A percentile compares a stretch with the other conserved stretches of the same genome.
These are phyloP conservation scores for Arachnomyces sp. DNA, from an alignment of 2,329 filamentous ascomycete species.

Conservation along the genomic window DNA sequence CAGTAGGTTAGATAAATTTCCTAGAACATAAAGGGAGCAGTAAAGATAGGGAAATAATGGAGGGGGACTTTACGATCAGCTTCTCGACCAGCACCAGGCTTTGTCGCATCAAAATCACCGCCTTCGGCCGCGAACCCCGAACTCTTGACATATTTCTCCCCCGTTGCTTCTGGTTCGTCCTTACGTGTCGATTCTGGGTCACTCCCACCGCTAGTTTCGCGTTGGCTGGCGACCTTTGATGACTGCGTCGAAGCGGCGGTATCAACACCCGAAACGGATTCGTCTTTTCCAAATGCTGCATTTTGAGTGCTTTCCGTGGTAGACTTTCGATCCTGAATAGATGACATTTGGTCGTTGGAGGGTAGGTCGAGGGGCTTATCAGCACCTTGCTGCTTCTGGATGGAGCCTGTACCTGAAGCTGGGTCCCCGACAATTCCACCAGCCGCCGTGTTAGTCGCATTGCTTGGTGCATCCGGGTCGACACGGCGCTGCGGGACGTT, in stretches of 20 bases:
- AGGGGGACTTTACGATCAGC: slow-evolving; percentile 48
- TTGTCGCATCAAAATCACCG: slow-evolving; percentile 37
- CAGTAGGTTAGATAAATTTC: no score
- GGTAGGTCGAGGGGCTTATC: background rate
- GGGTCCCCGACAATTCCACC: background rate
- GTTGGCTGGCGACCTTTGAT: no score
- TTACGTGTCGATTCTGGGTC: slow-evolving; percentile 15
- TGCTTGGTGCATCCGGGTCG: slow-evolving; percentile 7
- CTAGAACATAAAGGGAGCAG: no score
- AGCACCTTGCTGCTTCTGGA: background rate
- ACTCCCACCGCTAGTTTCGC: no score
- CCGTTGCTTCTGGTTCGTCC: slow-evolving; percentile 40
- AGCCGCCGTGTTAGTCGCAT: no score
- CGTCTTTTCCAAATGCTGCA: no score
- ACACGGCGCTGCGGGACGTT: background rate
- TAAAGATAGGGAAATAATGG: slow-evolving; percentile 2
- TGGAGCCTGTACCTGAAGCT: background rate
- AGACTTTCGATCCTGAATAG: slow-evolving; percentile 1
- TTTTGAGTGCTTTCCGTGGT: background rate
- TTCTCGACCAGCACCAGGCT: slow-evolving; percentile 58
- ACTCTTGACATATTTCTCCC: slow-evolving; percentile 51
- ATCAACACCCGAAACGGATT: no score
- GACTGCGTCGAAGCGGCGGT: no score
- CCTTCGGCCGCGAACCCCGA: slow-evolving; percentile 57
- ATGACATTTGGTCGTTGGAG: background rate